Base-by-base conservation (phyloP, 345 rosid species). In the Eutrema yunnanense region DNA sequence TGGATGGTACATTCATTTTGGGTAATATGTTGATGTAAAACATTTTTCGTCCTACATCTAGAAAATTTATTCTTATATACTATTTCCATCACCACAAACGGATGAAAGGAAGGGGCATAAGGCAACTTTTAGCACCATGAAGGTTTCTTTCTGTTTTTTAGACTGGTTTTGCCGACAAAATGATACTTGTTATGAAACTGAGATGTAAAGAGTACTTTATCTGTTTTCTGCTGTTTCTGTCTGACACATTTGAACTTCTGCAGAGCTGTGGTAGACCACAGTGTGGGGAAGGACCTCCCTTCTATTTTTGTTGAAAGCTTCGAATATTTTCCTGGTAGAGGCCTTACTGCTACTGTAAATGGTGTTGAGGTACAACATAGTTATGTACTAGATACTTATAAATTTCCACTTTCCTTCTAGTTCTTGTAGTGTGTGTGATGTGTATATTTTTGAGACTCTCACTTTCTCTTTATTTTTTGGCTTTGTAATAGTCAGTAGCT, bases 181-280 rank as follows among this genome's bases (percentile, higher is more conserved):
- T 22, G 70, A 72, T 52, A 6, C 56, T 43, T 64, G 9, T 7
- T 56, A 10, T 40, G 27, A 42, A 30, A 42, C 16, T 30, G 9
- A 40, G 33, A 27, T 27, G 2, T 30, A n/a, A 14, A 59, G 60
- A 8, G n/a, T 27, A 12, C 47, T 19, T 10, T 32, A 33, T 42
- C 46, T 30, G 3, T 36, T 52, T 73, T 52, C 29, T 13, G 42
- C 42, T 72, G 79, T 58, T 62, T 68, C 55, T 72, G 48, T 68
- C 55, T 72, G 48, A 69, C 36, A 27, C 50, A 56, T 64, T 16
- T 26, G 12, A 70, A n/a, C 41, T 61, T 74, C 55, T 80, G 81
- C 87, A 95, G 99, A 81, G 99, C 99, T 69, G 95, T 95, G 60
- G 97, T 95, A 50, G 97, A 95, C 62, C 97, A 95, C 82, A 88